Base-by-base conservation (phyloP, 306 rosid genomes). In the Medicago truncatula region DNA sequence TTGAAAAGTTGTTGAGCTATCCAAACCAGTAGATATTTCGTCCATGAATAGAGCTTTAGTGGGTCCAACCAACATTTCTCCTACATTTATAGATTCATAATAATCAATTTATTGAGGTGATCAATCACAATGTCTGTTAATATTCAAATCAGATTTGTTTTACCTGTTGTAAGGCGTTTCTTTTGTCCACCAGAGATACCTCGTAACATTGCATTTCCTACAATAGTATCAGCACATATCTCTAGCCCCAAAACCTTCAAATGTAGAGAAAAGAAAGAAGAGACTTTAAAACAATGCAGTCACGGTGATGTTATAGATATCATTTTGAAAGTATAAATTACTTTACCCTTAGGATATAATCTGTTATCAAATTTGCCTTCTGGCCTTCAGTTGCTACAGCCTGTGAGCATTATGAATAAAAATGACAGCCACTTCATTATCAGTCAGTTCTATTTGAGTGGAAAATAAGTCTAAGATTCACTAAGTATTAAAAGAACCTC, bases 381-480 rank as follows among this genome's bases (percentile, higher is more conserved):
- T 93, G 94, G 38, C 92, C 98, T 84, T 93, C 88, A 39, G 86
- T 41, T 49, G 92, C 87, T 60, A 86, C 36, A 34, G 96, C 98
- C 98, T 93, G 78, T 46, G 64, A 58, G 70, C 14, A 82, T 82
- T 34, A 70, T 38, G 49, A 74, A 28, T 62, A 47, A 83, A 76
- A 76, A 62, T 58, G 52, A 73, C 10, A 74, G n/a, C 46, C 66
- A 77, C 31, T 11, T 38, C 8, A 65, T 28, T 25, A 72, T 76
- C 69, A 73, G 4, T 72, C 75, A 74, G 9, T 49, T 36, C 23
- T 40, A 40, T 71, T 46, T 58, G 36, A 1, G 40, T 66, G 75
- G 50, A 63, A 74, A 58, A 38, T n/a, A 63, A 75, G 70, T 70
- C 25, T 54, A 75, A 2, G 46, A 39, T 11, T 11, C 67, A 28